Evolutionary conservation across 768 basidiomycete genomes (phyloP).

Genomic region (Lactarius deliciosus): DNA sequence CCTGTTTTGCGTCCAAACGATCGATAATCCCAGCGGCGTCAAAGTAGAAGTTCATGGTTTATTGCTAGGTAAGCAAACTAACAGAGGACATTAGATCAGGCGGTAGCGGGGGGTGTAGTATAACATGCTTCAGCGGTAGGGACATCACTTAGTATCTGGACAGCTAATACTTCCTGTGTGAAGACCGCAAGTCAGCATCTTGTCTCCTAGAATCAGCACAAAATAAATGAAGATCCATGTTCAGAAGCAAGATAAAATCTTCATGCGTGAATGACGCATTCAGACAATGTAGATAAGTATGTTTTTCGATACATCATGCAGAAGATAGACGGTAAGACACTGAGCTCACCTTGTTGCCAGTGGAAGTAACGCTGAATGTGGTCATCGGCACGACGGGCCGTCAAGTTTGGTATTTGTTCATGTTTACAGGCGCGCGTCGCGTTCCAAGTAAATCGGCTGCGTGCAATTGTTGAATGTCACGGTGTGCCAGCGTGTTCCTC

Average conservation of each 20-base stretch:
- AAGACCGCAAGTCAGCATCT: conserved; percentile 4
- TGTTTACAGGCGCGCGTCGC: conserved; percentile 17
- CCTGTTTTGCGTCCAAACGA: conserved; percentile 82
- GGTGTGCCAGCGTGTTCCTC: conserved; percentile 2
- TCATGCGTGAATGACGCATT: conserved; percentile 55
- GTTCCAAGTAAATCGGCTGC: background rate
- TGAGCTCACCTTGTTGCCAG: conserved; percentile 19
- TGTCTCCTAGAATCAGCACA: background rate
- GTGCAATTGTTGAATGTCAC: background rate
- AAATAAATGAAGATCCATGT: conserved; percentile 8
- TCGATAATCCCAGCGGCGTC: conserved; percentile 83
- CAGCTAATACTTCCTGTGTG: conserved; percentile 8
- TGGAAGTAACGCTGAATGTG: background rate
- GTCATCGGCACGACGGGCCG: background rate
- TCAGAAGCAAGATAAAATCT: conserved; percentile 39
- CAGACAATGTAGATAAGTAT: conserved; percentile 92
- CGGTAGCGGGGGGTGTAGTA: conserved; percentile 6
- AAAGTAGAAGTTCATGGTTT: conserved; percentile 91
- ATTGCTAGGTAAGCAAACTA: conserved; percentile 23
- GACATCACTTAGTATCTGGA: conserved; percentile 20
- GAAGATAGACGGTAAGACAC: conserved; percentile 8
- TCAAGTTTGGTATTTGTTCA: conserved; percentile 9
- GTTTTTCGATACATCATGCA: conserved; percentile 51
- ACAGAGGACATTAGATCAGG: conserved; percentile 19
- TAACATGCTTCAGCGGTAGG: conserved; percentile 18